phyloP scores from a whole-genome alignment of 164 flowering plant species.

The Vitis labrusca region DNA sequence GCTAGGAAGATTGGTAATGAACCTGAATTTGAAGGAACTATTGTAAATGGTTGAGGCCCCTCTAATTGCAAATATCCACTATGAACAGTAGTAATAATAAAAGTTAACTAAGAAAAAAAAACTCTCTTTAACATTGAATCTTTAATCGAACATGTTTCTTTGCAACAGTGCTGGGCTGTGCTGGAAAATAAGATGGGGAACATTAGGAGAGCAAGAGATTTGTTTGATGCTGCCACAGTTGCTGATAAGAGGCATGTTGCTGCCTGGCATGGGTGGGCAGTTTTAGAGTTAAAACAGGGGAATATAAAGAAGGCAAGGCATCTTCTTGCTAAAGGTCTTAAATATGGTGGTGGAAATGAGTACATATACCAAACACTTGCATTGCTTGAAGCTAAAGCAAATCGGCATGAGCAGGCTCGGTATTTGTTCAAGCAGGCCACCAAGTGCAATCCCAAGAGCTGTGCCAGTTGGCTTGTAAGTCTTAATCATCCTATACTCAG shows the following conservation, averaged over 20 bases:
- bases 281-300: conserved; percentile 83
- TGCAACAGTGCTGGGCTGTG: conserved; percentile 93
- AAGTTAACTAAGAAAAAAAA: too few relatives aligned
- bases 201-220: conserved; percentile 72
- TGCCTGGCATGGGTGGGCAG: conserved; percentile 99
- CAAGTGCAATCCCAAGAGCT: conserved; percentile 83
- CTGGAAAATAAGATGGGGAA: conserved; percentile 85
- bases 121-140: too few relatives aligned
- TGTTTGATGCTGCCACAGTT: conserved; percentile 96
- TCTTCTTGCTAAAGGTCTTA: conserved; percentile 83
- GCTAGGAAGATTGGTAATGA: too few relatives aligned
- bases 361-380: conserved; percentile 92
- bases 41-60: too few relatives aligned
- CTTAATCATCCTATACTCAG: background rate
- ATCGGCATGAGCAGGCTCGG: conserved; percentile 77
- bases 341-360: conserved; percentile 83
- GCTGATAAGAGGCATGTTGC: conserved; percentile 87
- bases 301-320: conserved; percentile 82
- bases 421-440: conserved; percentile 89
- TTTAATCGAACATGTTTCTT: conserved; percentile 5
- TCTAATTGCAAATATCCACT: too few relatives aligned
- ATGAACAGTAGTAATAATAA: too few relatives aligned
- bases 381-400: conserved; percentile 76
- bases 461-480: conserved; percentile 99
- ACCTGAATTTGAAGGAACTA: too few relatives aligned